phyloP scores from a whole-genome alignment of 805 yeast species.

The Ogataea pilisensis region DNA sequence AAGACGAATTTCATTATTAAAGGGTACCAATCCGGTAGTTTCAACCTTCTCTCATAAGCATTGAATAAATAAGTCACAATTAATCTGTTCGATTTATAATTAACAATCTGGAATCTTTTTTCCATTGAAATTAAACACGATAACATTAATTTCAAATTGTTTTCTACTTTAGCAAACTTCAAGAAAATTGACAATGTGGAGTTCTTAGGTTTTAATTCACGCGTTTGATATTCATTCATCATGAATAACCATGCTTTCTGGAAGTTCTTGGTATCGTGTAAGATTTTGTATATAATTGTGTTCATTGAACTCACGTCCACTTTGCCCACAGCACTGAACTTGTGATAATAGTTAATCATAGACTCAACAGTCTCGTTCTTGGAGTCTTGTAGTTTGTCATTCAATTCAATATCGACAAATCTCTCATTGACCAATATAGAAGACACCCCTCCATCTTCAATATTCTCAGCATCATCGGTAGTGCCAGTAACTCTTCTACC shows the following conservation, averaged over 20 bases:
- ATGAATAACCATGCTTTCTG: background rate
- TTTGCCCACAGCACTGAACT: conserved; percentile 1
- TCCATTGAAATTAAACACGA: conserved; percentile 15
- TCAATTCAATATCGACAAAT: conserved; percentile 14
- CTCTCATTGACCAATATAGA: conserved; percentile 3
- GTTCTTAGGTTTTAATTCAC: conserved; percentile 8
- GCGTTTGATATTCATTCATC: conserved; percentile 1
- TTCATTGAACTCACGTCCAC: conserved; percentile 21
- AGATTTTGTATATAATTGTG: conserved; percentile 15
- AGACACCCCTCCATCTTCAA: background rate
- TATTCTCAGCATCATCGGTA: conserved; percentile 8
- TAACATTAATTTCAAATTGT: conserved; percentile 14
- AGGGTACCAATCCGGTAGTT: conserved; percentile 18
- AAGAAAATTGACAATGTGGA: conserved; percentile 22
- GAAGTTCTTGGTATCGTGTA: background rate
- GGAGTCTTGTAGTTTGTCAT: conserved; percentile 13
- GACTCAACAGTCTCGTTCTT: conserved; percentile 6
- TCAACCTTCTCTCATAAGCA: conserved; percentile 6
- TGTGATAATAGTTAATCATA: conserved; percentile 12
- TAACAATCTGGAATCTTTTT: conserved; percentile 8
- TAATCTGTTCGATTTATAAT: conserved; percentile 14
- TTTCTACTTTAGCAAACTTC: conserved; percentile 11
- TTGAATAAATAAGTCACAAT: conserved; percentile 13
- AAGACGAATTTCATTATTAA: conserved; percentile 16
- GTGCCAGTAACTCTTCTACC: too few species aligned